Conservation (phyloP, 2,329 filamentous ascomycete genomes). For the Diaporthe helianthi region DNA sequence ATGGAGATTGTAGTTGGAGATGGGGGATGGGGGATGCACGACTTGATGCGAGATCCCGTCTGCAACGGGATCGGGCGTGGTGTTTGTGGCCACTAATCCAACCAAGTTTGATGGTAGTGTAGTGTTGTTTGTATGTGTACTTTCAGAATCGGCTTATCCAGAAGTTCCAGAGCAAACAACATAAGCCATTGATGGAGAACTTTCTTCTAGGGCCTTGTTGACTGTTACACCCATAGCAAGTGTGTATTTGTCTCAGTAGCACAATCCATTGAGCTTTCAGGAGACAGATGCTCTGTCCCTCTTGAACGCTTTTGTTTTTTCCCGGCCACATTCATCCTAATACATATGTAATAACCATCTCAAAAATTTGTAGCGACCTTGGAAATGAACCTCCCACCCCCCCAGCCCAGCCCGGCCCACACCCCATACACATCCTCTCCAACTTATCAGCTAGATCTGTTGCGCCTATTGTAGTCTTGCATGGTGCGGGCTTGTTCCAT, state of each 20-base stretch:
- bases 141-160: background rate
- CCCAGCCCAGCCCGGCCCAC: background rate
- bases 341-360: too few relatives aligned
- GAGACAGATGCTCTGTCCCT: background rate
- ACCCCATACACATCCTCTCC: conserved; percentile 4
- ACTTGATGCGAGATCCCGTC: conserved; percentile 10
- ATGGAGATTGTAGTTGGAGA: background rate
- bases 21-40: background rate
- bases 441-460: background rate
- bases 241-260: background rate
- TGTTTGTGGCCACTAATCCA: background rate
- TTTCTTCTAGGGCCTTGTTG: background rate
- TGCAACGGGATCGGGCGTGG: conserved; percentile 9
- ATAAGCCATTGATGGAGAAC: too few relatives aligned
- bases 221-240: background rate
- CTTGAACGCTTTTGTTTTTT: background rate
- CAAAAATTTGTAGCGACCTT: background rate
- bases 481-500: background rate
- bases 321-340: background rate
- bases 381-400: background rate
- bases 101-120: background rate
- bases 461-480: background rate
- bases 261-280: background rate
- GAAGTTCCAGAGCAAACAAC: background rate
- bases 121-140: conserved; percentile 3